A percentile compares a stretch with the other conserved stretches of the same genome.
Conservation (phyloP, 495 filamentous ascomycete genomes). For the Neurospora sp. region DNA sequence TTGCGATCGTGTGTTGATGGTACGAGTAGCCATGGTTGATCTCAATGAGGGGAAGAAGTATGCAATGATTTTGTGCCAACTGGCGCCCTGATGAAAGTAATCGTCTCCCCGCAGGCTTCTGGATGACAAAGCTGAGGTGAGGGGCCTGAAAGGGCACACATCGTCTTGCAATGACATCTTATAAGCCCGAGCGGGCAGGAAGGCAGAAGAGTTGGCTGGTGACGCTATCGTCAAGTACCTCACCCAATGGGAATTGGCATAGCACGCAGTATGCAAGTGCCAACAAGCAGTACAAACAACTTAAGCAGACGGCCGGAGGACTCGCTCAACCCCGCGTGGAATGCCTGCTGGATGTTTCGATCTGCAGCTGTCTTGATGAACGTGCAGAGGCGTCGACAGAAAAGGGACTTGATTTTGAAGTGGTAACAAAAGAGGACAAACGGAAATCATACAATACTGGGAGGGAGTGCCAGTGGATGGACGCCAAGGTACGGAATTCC, state of each 20-base stretch:
- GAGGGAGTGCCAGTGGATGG: not conserved
- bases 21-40: not conserved
- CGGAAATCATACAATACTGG: not conserved
- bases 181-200: not conserved
- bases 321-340: not conserved
- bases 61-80: not conserved
- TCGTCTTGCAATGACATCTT: not conserved
- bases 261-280: not conserved
- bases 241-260: not conserved
- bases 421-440: not conserved
- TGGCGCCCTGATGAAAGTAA: not conserved
- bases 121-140: not conserved
- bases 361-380: not conserved
- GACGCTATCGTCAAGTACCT: not conserved
- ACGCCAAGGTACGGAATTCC: not conserved
- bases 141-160: not conserved
- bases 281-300: not conserved
- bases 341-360: not conserved
- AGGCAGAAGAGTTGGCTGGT: not conserved
- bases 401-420: not conserved
- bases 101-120: not conserved
- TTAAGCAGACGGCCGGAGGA: not conserved
- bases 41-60: not conserved
- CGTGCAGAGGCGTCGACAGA: not conserved
- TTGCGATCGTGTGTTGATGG: not conserved